Evolutionary conservation across 2,329 filamentous ascomycete species (phyloP).

Genomic region (Emericellopsis cladophorae): DNA sequence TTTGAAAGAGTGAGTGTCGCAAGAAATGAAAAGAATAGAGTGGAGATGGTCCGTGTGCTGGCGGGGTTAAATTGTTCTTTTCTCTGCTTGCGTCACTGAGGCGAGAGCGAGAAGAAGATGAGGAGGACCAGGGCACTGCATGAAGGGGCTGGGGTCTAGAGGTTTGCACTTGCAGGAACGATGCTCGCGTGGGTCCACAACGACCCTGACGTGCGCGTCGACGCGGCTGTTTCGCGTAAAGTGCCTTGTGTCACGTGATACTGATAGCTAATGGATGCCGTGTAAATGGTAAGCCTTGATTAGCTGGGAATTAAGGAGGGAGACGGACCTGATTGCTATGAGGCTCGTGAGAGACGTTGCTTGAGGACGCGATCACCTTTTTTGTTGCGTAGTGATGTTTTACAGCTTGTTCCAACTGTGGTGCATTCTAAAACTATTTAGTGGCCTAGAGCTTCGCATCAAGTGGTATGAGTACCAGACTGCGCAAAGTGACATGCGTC

Average conservation of each 20-base stretch:
- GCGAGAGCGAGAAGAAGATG: neutral
- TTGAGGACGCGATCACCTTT: no score
- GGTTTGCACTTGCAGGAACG: neutral
- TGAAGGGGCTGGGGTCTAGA: slow-evolving; percentile 1
- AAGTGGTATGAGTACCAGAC: no score
- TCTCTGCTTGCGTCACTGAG: slow-evolving; percentile 1
- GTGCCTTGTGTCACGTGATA: slow-evolving; percentile 4
- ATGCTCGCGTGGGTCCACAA: neutral
- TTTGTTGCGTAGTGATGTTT: no score
- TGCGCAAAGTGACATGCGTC: no score
- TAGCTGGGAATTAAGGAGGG: no score
- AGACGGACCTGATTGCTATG: no score
- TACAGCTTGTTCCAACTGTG: no score
- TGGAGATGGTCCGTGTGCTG: slow-evolving; percentile 1
- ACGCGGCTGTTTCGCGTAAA: slow-evolving; percentile 18
- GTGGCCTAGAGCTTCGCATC: no score
- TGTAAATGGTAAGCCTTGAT: neutral
- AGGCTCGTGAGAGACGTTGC: no score
- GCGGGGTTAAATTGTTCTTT: neutral
- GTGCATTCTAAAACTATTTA: no score
- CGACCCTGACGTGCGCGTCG: slow-evolving; percentile 1
- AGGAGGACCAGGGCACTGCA: neutral
- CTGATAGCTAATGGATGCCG: neutral
- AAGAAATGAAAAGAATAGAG: slow-evolving; percentile 1
- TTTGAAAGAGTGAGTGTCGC: neutral